phyloP scores from a whole-genome alignment of 306 rosid species.

The Castanea sativa region DNA sequence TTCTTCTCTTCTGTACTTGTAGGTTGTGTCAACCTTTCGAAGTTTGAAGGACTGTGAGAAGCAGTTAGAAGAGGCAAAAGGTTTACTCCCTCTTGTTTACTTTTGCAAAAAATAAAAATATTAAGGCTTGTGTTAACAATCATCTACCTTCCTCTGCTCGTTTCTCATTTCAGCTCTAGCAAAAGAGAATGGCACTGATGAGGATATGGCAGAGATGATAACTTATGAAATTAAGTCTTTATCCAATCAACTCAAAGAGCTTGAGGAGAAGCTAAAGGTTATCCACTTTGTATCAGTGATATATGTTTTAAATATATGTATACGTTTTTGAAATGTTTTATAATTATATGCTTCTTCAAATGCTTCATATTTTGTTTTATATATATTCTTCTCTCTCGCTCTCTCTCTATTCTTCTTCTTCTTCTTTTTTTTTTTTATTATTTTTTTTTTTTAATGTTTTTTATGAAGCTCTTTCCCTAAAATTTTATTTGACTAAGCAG shows the following conservation, averaged over 20 bases:
- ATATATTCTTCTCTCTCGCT: not conserved
- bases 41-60: constrained; percentile 78
- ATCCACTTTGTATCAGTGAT: constrained; percentile 10
- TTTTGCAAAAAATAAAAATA: not conserved
- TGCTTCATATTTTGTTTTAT: not conserved
- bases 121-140: constrained; percentile 5
- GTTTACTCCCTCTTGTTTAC: constrained; percentile 34
- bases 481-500: not conserved
- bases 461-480: no score
- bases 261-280: constrained; percentile 76
- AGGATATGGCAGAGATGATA: constrained; percentile 93
- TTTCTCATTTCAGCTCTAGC: constrained; percentile 58
- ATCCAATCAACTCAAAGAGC: constrained; percentile 60
- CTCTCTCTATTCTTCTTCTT: no score
- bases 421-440: not conserved
- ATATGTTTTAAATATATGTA: constrained; percentile 13
- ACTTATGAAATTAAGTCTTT: constrained; percentile 63
- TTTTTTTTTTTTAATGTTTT: not conserved
- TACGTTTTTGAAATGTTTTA: constrained; percentile 8
- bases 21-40: constrained; percentile 78
- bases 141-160: constrained; percentile 1
- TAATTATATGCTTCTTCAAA: not conserved
- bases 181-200: constrained; percentile 72
- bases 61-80: constrained; percentile 81
- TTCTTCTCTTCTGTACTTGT: constrained; percentile 13